Evolutionary conservation across 352 stramenopile species (phyloP).

Genomic region (Phytophthora idaei): DNA sequence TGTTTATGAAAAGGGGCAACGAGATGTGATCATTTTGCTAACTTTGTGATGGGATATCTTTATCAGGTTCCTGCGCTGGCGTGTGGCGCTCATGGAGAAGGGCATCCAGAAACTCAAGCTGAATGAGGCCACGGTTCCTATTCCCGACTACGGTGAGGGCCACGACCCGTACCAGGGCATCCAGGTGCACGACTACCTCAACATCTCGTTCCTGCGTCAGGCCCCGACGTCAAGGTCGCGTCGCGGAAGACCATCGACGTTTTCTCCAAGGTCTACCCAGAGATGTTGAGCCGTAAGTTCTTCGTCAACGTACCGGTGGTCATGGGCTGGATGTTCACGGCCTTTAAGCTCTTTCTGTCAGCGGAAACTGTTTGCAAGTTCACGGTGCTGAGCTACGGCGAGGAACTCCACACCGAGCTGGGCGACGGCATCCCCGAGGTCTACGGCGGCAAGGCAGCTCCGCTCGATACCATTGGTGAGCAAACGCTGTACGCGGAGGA

Average conservation of each 20-base stretch:
- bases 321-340: conserved; percentile 37
- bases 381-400: conserved; percentile 35
- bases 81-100: conserved; percentile 39
- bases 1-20: not conserved
- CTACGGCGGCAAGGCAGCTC: conserved; percentile 29
- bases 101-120: conserved; percentile 37
- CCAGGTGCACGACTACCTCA: conserved; percentile 39
- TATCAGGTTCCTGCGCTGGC: conserved; percentile 32
- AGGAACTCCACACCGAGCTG: conserved; percentile 32
- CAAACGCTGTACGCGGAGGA: conserved; percentile 26
- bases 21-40: conserved; percentile 1
- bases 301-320: conserved; percentile 35
- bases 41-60: conserved; percentile 5
- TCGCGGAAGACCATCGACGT: conserved; percentile 36
- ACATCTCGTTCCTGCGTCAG: conserved; percentile 36
- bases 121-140: conserved; percentile 26
- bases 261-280: conserved; percentile 37
- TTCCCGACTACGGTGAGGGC: conserved; percentile 33
- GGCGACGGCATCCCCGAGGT: conserved; percentile 26
- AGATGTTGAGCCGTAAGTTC: conserved; percentile 40
- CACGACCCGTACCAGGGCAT: conserved; percentile 36
- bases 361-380: conserved; percentile 34
- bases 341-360: conserved; percentile 34
- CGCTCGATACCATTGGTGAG: conserved; percentile 30
- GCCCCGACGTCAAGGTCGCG: conserved; percentile 32